Conservation (phyloP, 805 yeast genomes). For the Wickerhamomyces rabaulensis region DNA sequence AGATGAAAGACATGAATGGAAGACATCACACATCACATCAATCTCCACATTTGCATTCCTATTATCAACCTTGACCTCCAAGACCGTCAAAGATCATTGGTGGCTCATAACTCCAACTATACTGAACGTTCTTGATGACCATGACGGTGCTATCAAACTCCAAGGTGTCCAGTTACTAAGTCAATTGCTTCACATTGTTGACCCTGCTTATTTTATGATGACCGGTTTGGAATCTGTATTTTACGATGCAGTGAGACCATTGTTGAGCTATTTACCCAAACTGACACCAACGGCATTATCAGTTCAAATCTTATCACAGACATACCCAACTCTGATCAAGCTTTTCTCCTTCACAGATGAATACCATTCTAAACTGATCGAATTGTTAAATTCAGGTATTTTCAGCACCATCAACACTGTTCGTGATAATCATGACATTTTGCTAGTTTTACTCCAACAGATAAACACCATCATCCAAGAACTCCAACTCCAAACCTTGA, state of each 20-base stretch:
- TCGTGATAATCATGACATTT: constrained; percentile 15
- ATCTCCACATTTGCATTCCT: constrained; percentile 11
- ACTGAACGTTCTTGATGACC: constrained; percentile 23
- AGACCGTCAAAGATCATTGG: constrained; percentile 16
- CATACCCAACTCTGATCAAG: constrained; percentile 17
- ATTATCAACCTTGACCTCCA: constrained; percentile 1
- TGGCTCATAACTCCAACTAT: constrained; percentile 23
- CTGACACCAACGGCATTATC: constrained; percentile 19
- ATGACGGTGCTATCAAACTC: constrained; percentile 22
- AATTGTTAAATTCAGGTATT: constrained; percentile 15
- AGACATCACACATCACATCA: constrained; percentile 11
- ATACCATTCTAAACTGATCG: constrained; percentile 5
- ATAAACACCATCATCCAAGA: constrained; percentile 3
- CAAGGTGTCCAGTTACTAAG: constrained; percentile 18
- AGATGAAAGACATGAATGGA: constrained; percentile 15
- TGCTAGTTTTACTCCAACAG: constrained; percentile 9
- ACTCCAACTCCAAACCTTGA: constrained; percentile 7
- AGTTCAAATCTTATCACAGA: constrained; percentile 4
- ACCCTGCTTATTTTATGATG: constrained; percentile 9
- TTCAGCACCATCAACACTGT: constrained; percentile 15
- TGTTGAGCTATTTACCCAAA: constrained; percentile 22
- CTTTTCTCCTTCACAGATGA: neutral
- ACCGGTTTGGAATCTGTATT: constrained; percentile 18
- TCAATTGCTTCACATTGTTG: constrained; percentile 11
- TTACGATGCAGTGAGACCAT: constrained; percentile 17